These are phyloP conservation scores for Clohesyomyces aquaticus DNA, from an alignment of 495 filamentous ascomycete genomes.

Conservation along the genomic window DNA sequence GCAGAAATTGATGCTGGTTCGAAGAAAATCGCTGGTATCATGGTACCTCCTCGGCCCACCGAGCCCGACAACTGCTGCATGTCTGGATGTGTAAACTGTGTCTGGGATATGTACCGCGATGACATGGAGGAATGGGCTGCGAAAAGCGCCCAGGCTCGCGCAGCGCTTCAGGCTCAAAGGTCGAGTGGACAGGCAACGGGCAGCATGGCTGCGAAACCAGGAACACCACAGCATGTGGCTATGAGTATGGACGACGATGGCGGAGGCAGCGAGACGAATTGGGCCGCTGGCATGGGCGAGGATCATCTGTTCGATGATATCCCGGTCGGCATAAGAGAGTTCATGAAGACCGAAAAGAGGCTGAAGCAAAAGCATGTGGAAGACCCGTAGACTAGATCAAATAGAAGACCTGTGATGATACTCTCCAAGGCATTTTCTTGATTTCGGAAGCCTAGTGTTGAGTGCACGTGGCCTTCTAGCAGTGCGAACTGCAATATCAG, in stretches of 20 bases:
- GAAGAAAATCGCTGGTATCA: conserved; percentile 73
- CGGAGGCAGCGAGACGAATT: conserved; percentile 70
- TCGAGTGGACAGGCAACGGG: conserved; percentile 47
- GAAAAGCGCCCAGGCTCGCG: conserved; percentile 60
- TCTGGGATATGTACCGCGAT: conserved; percentile 90
- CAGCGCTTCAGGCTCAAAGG: conserved; percentile 46
- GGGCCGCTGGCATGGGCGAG: conserved; percentile 56
- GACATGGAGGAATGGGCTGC: conserved; percentile 87
- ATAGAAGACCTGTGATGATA: not conserved
- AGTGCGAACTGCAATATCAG: too few relatives aligned
- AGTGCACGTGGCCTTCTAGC: too few relatives aligned
- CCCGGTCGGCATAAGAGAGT: conserved; percentile 91
- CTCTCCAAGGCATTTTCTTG: too few relatives aligned
- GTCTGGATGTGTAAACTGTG: conserved; percentile 96
- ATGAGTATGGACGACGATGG: conserved; percentile 81
- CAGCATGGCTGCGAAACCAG: conserved; percentile 45
- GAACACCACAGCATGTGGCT: conserved; percentile 47
- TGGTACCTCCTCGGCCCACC: conserved; percentile 77
- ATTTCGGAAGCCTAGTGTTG: too few relatives aligned
- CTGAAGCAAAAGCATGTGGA: conserved; percentile 71
- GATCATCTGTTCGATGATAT: conserved; percentile 76
- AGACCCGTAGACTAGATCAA: conserved; percentile 12
- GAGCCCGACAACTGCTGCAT: conserved; percentile 99
- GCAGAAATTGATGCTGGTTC: conserved; percentile 61
- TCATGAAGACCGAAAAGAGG: conserved; percentile 96